Percentiles rank a stretch among this genome's conserved stretches.
phyloP scores from a whole-genome alignment of 495 filamentous ascomycete species.

The Penicillium bialowiezense region DNA sequence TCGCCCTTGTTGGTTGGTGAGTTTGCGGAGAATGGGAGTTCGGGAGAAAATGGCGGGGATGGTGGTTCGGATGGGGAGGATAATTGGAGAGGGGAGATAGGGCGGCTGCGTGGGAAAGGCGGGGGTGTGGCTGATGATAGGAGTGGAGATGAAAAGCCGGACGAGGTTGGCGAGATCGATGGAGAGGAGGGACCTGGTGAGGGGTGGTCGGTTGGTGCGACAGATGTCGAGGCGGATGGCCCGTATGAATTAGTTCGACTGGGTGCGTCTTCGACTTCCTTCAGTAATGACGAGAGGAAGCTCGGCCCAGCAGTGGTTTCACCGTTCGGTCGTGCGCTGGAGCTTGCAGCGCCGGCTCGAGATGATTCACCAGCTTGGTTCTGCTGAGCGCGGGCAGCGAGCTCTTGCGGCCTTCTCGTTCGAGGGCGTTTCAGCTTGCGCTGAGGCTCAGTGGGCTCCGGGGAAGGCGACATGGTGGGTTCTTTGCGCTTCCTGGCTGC shows the following conservation, averaged over 20 bases:
- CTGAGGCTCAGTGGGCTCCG: conserved; percentile 61
- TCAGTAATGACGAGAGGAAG: conserved; percentile 80
- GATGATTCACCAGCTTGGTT: conserved; percentile 48
- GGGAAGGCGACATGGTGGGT: conserved; percentile 66
- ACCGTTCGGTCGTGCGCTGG: conserved; percentile 28
- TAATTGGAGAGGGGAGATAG: conserved; percentile 66
- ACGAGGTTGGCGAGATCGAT: conserved; percentile 66
- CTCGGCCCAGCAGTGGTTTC: conserved; percentile 47
- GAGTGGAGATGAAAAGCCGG: conserved; percentile 64
- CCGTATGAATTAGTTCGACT: conserved; percentile 46
- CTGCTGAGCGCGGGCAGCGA: conserved; percentile 40
- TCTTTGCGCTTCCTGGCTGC: conserved; percentile 72
- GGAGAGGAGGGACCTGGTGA: conserved; percentile 67
- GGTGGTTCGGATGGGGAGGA: conserved; percentile 62
- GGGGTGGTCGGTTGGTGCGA: conserved; percentile 38
- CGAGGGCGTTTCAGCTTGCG: conserved; percentile 83
- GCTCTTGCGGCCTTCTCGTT: conserved; percentile 55
- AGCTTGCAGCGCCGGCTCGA: conserved; percentile 36
- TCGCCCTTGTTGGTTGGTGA: conserved; percentile 18
- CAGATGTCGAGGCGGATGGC: conserved; percentile 45
- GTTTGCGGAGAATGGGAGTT: conserved; percentile 34
- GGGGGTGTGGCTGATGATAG: conserved; percentile 73
- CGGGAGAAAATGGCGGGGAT: conserved; percentile 56
- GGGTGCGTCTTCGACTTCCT: conserved; percentile 77
- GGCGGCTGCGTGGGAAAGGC: conserved; percentile 56